Base-by-base conservation (phyloP, 495 filamentous ascomycete species). In the Haplographium delicatum region DNA sequence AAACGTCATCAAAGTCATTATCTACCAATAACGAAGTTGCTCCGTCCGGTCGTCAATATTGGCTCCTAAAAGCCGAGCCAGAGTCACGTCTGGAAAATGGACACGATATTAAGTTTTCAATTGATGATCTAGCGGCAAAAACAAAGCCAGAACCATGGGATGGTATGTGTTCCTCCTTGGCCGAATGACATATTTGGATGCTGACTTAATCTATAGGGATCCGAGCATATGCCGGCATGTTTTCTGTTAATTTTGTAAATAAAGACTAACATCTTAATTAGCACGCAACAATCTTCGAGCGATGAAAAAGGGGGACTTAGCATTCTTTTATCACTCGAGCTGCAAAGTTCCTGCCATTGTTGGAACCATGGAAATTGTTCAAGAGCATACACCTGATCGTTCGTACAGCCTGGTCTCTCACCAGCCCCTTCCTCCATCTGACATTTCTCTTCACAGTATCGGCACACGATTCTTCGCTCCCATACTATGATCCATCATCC, bases 261-360 rank as follows among this genome's bases (percentile, higher is more conserved):
- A 20, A 23, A 31, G 25, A 33, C 31, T 58, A 26, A 54, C 15
- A 30, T 10, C 8, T 3, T 24, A 24, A 15, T 49, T 60, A 71
- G 89, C 91, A 13, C 78, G 86, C 31, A 96, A 96, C 62, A 88
- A 95, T 63, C 81, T 98, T 63, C 80, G 84, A 1, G 74, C 82
- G 4, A 98, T 97, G 93, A 88, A 86, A 65, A 79, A 83, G 56
- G 91, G 93, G 33, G 93, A 98, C 54, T 71, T 86, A 35, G 91
- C 89, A 28, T 96, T 98, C 70, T 96, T 98, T 72, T 98, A 98
- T 64, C 91, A 96, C 69, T 91, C 86, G n/a, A 94, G 90, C 62
- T 90, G 86, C 70, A 95, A 93, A 66, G 76, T 82, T 25, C 91
- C 93, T 0, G 91, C 89, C 2, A 86, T 98, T 43, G 90, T 83